These are phyloP conservation scores for Cryptosporidium parvum DNA, from an alignment of 169 alveolate genomes.

Conservation along the genomic window DNA sequence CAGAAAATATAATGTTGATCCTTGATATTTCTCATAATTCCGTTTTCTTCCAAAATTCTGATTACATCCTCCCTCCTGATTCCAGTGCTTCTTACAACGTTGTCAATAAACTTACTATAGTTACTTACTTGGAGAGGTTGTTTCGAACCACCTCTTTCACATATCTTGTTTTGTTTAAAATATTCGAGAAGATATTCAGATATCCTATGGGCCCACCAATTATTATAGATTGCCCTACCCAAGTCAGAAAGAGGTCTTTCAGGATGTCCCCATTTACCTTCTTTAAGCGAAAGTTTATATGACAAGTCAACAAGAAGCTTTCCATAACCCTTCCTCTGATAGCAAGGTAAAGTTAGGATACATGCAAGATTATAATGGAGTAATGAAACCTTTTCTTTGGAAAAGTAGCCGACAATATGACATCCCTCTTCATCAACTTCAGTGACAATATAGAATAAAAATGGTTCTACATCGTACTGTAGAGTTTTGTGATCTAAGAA, in stretches of 20 bases:
- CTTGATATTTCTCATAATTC: conserved; percentile 40
- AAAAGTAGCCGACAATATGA: conserved; percentile 91
- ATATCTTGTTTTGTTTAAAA: neutral
- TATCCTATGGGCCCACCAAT: conserved; percentile 94
- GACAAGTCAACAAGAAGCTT: conserved; percentile 89
- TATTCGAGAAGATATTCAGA: conserved; percentile 75
- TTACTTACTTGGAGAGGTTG: neutral
- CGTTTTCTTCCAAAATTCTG: conserved; percentile 49
- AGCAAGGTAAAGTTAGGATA: conserved; percentile 90
- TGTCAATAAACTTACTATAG: conserved; percentile 32
- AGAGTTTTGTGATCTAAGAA: conserved; percentile 98
- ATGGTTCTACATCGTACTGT: conserved; percentile 82
- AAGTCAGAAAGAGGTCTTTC: conserved; percentile 97
- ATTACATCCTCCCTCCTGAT: conserved; percentile 63
- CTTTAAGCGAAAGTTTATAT: conserved; percentile 92
- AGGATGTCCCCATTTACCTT: conserved; percentile 96
- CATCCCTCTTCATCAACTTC: conserved; percentile 92
- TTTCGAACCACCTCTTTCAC: neutral
- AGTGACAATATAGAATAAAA: conserved; percentile 94
- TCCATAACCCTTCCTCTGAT: conserved; percentile 93
- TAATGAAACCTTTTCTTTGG: conserved; percentile 89
- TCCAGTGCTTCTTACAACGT: conserved; percentile 51
- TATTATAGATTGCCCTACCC: conserved; percentile 95
- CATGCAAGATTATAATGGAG: conserved; percentile 89
- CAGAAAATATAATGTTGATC: conserved; percentile 34